Conservation (phyloP, 768 basidiomycete species). For the Rhodosporidiobolus odoratus region DNA sequence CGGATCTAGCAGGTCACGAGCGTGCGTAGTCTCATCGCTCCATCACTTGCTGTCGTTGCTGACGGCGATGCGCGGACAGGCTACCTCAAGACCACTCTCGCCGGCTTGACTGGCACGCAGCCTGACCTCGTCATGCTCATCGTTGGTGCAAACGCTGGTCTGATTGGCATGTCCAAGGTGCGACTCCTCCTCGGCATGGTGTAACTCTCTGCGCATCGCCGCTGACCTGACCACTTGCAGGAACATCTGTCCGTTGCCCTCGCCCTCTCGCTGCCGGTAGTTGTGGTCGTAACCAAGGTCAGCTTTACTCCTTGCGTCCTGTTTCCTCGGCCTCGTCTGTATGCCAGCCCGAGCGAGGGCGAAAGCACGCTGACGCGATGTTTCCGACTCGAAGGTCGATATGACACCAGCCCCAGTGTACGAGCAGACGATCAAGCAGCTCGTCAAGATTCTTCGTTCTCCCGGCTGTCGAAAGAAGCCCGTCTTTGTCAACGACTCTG, state of each 20-base stretch:
- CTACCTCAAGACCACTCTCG: slow-evolving; percentile 70
- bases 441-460: slow-evolving; percentile 81
- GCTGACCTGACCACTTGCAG: too few species aligned
- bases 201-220: too few species aligned
- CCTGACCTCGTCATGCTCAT: slow-evolving; percentile 79
- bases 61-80: too few species aligned
- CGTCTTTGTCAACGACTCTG: slow-evolving; percentile 62
- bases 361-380: slow-evolving; percentile 14
- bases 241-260: slow-evolving; percentile 94
- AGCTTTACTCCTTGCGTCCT: background rate
- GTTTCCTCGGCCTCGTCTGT: too few species aligned
- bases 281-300: slow-evolving; percentile 91
- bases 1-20: slow-evolving; percentile 94
- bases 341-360: too few species aligned
- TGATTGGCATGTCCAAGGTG: slow-evolving; percentile 50
- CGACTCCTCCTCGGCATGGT: too few species aligned
- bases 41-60: background rate
- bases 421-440: slow-evolving; percentile 85
- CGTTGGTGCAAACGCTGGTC: slow-evolving; percentile 82
- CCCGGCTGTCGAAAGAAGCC: slow-evolving; percentile 59
- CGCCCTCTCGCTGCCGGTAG: slow-evolving; percentile 85
- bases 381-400: slow-evolving; percentile 60
- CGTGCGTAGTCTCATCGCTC: slow-evolving; percentile 53
- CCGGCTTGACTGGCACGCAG: slow-evolving; percentile 87
- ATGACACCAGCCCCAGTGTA: slow-evolving; percentile 93